These are phyloP conservation scores for Penicillium aurantiogriseum DNA, from an alignment of 2,329 filamentous ascomycete genomes.

Conservation along the genomic window DNA sequence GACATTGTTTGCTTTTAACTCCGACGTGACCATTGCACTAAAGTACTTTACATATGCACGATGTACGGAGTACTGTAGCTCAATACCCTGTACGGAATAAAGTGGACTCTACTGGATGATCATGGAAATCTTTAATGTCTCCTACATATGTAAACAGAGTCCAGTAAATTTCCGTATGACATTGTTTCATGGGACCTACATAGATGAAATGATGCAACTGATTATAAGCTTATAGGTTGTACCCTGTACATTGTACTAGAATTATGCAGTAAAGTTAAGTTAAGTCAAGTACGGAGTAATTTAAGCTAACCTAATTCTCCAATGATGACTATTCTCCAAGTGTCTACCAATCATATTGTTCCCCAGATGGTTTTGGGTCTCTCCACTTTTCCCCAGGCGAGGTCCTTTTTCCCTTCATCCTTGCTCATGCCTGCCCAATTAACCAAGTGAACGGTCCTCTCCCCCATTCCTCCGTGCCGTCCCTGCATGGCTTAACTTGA, in stretches of 20 bases:
- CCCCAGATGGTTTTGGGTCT: neutral
- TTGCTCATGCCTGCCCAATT: neutral
- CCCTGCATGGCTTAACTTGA: conserved; percentile 1
- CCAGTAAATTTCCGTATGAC: neutral
- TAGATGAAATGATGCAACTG: too few relatives aligned
- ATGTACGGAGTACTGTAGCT: neutral
- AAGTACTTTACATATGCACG: neutral
- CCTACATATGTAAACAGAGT: neutral
- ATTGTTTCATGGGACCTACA: neutral
- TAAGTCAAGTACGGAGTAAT: neutral
- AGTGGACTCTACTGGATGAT: neutral
- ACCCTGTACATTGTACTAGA: neutral
- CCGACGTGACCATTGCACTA: neutral
- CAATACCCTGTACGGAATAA: neutral
- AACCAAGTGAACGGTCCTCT: neutral
- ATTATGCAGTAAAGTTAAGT: neutral
- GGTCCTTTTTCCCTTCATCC: conserved; percentile 9
- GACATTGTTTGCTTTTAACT: neutral
- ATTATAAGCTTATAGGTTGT: too few relatives aligned
- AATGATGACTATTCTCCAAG: neutral
- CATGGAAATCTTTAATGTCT: neutral
- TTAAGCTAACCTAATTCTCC: neutral
- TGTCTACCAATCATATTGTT: neutral
- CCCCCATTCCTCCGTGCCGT: conserved; percentile 10
- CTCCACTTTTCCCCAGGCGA: conserved; percentile 9